phyloP scores from a whole-genome alignment of 2,329 filamentous ascomycete species.

The Neocatenulostroma microsporum region DNA sequence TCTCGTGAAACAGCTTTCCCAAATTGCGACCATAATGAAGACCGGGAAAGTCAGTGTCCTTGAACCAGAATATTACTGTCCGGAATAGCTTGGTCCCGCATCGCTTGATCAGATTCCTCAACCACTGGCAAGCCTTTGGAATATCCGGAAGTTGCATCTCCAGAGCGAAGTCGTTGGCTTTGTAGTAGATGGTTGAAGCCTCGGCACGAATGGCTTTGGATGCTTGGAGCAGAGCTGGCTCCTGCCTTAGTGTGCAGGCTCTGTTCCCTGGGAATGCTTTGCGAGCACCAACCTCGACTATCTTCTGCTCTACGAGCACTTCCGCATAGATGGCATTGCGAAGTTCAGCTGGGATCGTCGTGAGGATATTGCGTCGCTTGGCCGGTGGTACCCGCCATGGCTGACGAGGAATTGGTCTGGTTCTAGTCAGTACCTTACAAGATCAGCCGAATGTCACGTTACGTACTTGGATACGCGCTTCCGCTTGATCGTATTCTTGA shows the following conservation, averaged over 20 bases:
- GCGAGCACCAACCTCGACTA: background rate
- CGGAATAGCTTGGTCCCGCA: background rate
- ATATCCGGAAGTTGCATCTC: background rate
- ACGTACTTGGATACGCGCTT: too few species aligned
- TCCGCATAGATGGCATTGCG: slow-evolving; percentile 22
- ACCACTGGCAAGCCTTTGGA: background rate
- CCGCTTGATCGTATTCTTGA: too few species aligned
- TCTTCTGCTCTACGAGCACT: slow-evolving; percentile 5
- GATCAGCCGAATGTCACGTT: too few species aligned
- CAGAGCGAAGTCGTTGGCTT: slow-evolving; percentile 2
- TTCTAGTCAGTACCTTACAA: too few species aligned
- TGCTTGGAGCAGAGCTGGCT: background rate
- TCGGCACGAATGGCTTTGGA: slow-evolving; percentile 2
- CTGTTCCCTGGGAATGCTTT: too few species aligned
- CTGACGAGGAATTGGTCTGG: background rate
- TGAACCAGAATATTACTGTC: too few species aligned
- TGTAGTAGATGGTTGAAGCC: slow-evolving; percentile 6
- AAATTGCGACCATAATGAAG: too few species aligned
- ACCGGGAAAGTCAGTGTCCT: too few species aligned
- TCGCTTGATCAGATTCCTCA: background rate
- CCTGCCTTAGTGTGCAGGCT: background rate
- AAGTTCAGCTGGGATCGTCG: slow-evolving; percentile 15
- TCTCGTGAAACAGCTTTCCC: too few species aligned
- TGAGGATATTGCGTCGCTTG: slow-evolving; percentile 5
- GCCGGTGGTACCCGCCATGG: background rate